These are phyloP conservation scores for Microdochium bolleyi DNA, from an alignment of 2,329 filamentous ascomycete species.

Conservation along the genomic window DNA sequence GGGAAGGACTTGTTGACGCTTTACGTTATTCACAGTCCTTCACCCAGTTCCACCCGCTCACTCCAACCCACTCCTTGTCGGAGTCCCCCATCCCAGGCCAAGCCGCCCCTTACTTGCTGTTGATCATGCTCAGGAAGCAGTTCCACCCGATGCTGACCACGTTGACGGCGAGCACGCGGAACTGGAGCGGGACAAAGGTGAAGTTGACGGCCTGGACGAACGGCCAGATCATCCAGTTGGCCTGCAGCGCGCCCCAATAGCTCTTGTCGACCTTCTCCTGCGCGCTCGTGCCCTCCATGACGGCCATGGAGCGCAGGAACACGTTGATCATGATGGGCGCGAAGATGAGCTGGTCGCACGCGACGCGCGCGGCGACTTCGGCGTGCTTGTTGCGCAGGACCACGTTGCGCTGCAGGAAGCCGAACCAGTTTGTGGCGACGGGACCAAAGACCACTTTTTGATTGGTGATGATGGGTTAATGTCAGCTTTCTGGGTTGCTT, in stretches of 20 bases:
- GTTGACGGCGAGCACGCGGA: slow-evolving; percentile 82
- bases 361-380: slow-evolving; percentile 72
- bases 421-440: slow-evolving; percentile 80
- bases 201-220: slow-evolving; percentile 82
- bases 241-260: slow-evolving; percentile 64
- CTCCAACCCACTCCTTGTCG: not conserved
- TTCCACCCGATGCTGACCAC: slow-evolving; percentile 64
- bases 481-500: too few species aligned
- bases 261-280: slow-evolving; percentile 63
- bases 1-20: too few species aligned
- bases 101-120: slow-evolving; percentile 25
- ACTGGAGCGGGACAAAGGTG: slow-evolving; percentile 73
- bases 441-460: slow-evolving; percentile 68
- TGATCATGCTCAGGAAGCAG: slow-evolving; percentile 55
- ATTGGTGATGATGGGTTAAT: too few species aligned
- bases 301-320: slow-evolving; percentile 80
- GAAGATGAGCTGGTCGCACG: slow-evolving; percentile 73
- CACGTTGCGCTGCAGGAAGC: slow-evolving; percentile 65
- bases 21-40: too few species aligned
- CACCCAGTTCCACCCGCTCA: not conserved
- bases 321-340: slow-evolving; percentile 74
- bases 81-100: not conserved
- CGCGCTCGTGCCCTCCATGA: slow-evolving; percentile 58
- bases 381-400: slow-evolving; percentile 53
- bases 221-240: slow-evolving; percentile 88